Conservation (phyloP, 805 yeast genomes). For the Candida gorgasii region DNA sequence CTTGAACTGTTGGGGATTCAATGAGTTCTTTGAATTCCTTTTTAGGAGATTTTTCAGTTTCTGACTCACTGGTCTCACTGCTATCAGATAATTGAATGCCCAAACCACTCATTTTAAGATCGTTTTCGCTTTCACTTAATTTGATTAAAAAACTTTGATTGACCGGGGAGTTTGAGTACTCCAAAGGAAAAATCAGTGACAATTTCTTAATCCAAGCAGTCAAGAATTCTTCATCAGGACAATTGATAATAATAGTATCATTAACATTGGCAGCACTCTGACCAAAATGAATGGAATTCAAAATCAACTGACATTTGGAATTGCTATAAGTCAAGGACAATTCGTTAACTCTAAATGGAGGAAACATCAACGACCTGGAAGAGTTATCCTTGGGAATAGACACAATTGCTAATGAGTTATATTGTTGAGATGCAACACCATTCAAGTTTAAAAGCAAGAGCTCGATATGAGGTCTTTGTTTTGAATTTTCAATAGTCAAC, state of each 20-base stretch:
- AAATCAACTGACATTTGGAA: slow-evolving; percentile 15
- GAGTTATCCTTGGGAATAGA: slow-evolving; percentile 20
- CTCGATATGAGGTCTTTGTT: slow-evolving; percentile 23
- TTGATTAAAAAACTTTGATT: slow-evolving; percentile 22
- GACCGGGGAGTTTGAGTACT: slow-evolving; percentile 23
- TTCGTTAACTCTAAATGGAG: slow-evolving; percentile 37
- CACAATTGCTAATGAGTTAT: slow-evolving; percentile 39
- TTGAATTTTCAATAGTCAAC: slow-evolving; percentile 19
- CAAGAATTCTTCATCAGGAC: slow-evolving; percentile 20
- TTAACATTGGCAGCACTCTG: slow-evolving; percentile 12
- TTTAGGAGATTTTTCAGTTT: neutral
- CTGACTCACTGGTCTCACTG: neutral
- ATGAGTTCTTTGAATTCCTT: slow-evolving; percentile 10
- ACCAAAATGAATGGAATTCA: slow-evolving; percentile 21
- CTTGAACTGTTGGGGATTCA: slow-evolving; percentile 5
- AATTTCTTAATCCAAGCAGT: slow-evolving; percentile 34
- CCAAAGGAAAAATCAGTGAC: slow-evolving; percentile 34
- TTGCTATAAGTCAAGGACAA: slow-evolving; percentile 16
- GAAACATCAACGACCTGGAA: slow-evolving; percentile 36
- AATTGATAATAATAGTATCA: slow-evolving; percentile 16
- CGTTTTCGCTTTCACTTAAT: slow-evolving; percentile 14
- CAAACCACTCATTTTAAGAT: slow-evolving; percentile 29
- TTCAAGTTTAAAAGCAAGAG: slow-evolving; percentile 35
- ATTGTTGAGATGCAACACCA: slow-evolving; percentile 18
- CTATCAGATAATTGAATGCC: slow-evolving; percentile 28